phyloP scores from a whole-genome alignment of 768 basidiomycete genomes.

The Tulasnella sp. region DNA sequence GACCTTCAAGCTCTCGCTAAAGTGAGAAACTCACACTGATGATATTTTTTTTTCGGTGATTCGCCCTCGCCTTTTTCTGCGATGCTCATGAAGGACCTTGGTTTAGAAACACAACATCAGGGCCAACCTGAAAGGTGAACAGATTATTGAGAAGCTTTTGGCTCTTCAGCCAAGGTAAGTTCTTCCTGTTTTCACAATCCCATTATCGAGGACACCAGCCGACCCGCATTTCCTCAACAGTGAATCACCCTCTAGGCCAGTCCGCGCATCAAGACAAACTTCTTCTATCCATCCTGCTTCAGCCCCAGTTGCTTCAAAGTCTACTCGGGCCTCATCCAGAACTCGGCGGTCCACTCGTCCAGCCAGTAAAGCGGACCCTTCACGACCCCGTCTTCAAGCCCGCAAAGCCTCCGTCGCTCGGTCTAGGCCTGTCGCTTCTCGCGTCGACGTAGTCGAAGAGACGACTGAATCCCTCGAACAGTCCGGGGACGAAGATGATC shows the following conservation, averaged over 20 bases:
- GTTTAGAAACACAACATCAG: constrained; percentile 10
- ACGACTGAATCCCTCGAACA: too few species aligned
- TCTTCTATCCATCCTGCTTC: neutral
- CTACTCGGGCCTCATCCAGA: too few species aligned
- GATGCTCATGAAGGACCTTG: too few species aligned
- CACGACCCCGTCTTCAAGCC: neutral
- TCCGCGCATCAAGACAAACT: neutral
- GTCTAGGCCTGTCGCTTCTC: neutral
- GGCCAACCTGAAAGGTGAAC: constrained; percentile 1
- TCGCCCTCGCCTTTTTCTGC: too few species aligned
- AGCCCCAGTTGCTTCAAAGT: neutral
- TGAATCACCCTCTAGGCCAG: too few species aligned
- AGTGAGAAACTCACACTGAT: neutral
- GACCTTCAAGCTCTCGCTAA: constrained; percentile 8
- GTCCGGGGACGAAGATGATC: neutral
- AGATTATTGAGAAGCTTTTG: neutral
- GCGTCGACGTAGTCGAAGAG: neutral
- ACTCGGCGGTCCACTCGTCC: neutral
- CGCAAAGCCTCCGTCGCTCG: neutral
- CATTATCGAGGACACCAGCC: too few species aligned
- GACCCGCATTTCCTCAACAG: too few species aligned
- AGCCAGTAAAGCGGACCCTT: neutral
- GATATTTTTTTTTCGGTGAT: neutral
- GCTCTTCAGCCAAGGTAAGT: neutral
- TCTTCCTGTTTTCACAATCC: too few species aligned